Percentiles rank a stretch among this genome's conserved stretches.
Evolutionary conservation across 768 basidiomycete genomes (phyloP).

Genomic region (Hysterangium stoloniferum): DNA sequence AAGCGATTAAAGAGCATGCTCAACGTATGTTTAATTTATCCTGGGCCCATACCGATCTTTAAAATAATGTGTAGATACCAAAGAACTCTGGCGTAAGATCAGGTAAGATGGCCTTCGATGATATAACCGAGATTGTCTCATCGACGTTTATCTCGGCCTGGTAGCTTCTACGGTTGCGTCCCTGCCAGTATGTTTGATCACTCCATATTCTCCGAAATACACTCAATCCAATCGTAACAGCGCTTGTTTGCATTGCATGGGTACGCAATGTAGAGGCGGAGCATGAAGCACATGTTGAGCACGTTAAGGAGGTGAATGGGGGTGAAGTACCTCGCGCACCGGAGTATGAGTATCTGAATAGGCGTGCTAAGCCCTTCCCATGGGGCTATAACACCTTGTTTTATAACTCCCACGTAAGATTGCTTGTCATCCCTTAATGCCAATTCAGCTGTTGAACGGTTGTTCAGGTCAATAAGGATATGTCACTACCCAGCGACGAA

Average conservation of each 20-base stretch:
- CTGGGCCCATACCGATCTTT: constrained; percentile 6
- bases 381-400: constrained; percentile 83
- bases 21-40: constrained; percentile 37
- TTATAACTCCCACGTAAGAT: constrained; percentile 66
- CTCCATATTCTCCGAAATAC: constrained; percentile 13
- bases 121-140: background rate
- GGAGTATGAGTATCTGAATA: constrained; percentile 72
- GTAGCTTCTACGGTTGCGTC: constrained; percentile 65
- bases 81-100: constrained; percentile 82
- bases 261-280: constrained; percentile 48
- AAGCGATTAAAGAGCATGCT: constrained; percentile 60
- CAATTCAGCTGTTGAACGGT: background rate
- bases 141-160: constrained; percentile 8
- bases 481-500: background rate
- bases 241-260: constrained; percentile 30
- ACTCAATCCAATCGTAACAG: constrained; percentile 21
- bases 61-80: constrained; percentile 43
- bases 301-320: constrained; percentile 63
- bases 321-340: constrained; percentile 66
- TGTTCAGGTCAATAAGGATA: constrained; percentile 7
- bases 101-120: constrained; percentile 48
- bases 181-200: constrained; percentile 54
- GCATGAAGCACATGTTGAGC: constrained; percentile 64
- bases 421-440: background rate
- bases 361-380: constrained; percentile 69